Conservation (phyloP, 495 filamentous ascomycete genomes). For the Lepraria neglecta region DNA sequence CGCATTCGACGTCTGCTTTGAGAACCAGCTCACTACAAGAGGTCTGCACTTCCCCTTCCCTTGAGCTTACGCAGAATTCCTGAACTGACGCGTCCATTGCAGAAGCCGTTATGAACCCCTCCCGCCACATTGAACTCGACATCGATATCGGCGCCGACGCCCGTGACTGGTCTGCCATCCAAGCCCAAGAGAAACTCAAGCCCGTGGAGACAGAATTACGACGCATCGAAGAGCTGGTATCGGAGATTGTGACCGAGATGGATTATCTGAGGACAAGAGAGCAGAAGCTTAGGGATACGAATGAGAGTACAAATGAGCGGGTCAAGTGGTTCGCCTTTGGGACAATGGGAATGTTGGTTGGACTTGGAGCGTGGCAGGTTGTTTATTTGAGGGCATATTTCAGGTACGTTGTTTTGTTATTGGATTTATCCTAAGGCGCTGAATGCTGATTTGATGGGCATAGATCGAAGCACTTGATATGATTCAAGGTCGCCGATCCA, state of each 20-base stretch:
- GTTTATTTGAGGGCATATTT: constrained; percentile 97
- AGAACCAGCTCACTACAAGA: constrained; percentile 64
- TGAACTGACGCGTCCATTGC: constrained; percentile 8
- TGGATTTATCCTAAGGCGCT: neutral
- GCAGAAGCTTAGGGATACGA: constrained; percentile 95
- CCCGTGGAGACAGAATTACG: constrained; percentile 93
- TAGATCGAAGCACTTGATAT: constrained; percentile 83
- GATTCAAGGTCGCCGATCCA: constrained; percentile 19
- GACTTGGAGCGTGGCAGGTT: constrained; percentile 92
- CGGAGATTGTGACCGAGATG: constrained; percentile 78
- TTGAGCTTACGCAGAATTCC: too few species aligned
- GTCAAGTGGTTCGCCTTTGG: constrained; percentile 98
- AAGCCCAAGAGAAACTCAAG: constrained; percentile 95
- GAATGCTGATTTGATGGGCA: constrained; percentile 3
- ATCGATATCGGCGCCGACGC: constrained; percentile 98
- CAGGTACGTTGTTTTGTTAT: constrained; percentile 47
- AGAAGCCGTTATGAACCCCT: constrained; percentile 49
- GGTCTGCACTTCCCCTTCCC: constrained; percentile 45
- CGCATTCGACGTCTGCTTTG: constrained; percentile 95
- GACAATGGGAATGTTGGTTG: constrained; percentile 89
- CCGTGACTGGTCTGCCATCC: constrained; percentile 95
- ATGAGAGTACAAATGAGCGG: constrained; percentile 97
- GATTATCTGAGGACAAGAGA: constrained; percentile 86
- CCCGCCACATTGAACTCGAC: constrained; percentile 84
- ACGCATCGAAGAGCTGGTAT: constrained; percentile 81